phyloP scores from a whole-genome alignment of 2,329 filamentous ascomycete genomes.

The Claviceps sp. region DNA sequence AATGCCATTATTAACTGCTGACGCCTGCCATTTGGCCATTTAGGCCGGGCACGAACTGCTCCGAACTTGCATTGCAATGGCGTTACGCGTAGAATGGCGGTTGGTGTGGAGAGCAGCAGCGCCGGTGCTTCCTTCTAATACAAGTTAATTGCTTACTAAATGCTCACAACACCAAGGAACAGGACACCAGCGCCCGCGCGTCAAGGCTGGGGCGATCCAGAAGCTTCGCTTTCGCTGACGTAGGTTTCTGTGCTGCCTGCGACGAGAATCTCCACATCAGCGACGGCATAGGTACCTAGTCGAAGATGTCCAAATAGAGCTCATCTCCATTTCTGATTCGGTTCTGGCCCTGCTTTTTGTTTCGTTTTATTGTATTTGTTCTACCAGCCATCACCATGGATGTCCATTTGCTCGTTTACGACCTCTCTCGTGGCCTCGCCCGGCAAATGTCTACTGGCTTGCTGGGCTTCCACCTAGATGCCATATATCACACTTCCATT shows the following conservation, averaged over 20 bases:
- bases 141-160: too few species aligned
- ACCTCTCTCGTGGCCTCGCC: conserved; percentile 53
- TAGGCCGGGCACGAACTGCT: not conserved
- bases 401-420: conserved; percentile 65
- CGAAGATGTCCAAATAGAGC: not conserved
- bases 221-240: conserved; percentile 1
- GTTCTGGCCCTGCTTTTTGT: too few species aligned
- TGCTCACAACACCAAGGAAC: too few species aligned
- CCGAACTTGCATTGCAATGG: not conserved
- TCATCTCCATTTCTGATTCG: too few species aligned
- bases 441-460: conserved; percentile 40
- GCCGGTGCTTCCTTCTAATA: too few species aligned
- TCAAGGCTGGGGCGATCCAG: not conserved
- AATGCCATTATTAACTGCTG: too few species aligned
- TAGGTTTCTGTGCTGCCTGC: not conserved
- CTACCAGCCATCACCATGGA: conserved; percentile 39
- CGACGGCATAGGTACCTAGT: not conserved
- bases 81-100: not conserved
- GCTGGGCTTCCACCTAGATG: conserved; percentile 58
- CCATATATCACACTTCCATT: conserved; percentile 89
- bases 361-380: not conserved
- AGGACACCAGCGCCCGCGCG: not conserved
- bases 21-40: not conserved
- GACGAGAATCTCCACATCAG: not conserved
- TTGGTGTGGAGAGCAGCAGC: not conserved